phyloP scores from a whole-genome alignment of 106 monocot genomes.

The Ottelia alismoides region DNA sequence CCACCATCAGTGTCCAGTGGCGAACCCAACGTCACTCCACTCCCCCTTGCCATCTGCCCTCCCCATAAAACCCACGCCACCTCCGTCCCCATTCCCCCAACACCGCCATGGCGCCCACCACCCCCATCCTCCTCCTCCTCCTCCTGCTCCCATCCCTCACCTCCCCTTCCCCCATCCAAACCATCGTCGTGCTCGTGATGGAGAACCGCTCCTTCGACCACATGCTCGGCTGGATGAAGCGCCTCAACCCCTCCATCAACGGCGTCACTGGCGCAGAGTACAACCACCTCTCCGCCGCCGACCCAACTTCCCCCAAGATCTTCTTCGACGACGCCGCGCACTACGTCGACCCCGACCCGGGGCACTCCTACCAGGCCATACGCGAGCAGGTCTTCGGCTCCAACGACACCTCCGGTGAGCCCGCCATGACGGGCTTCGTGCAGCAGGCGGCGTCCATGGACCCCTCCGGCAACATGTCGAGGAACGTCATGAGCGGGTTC shows the following conservation, averaged over 20 bases:
- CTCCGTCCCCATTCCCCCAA: no score
- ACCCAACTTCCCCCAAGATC: conserved; percentile 28
- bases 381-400: conserved; percentile 84
- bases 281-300: conserved; percentile 28
- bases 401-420: conserved; percentile 24
- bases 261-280: conserved; percentile 52
- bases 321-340: conserved; percentile 42
- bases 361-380: conserved; percentile 86
- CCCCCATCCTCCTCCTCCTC: neutral
- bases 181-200: conserved; percentile 72
- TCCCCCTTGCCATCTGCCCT: no score
- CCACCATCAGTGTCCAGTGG: no score
- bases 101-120: neutral
- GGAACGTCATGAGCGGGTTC: conserved; percentile 77
- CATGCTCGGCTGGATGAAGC: conserved; percentile 83
- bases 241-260: conserved; percentile 51
- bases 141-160: conserved; percentile 2
- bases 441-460: conserved; percentile 39
- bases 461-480: conserved; percentile 27
- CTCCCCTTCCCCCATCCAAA: conserved; percentile 24
- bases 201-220: conserved; percentile 84
- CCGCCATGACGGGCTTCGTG: conserved; percentile 69
- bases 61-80: no score
- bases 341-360: conserved; percentile 66
- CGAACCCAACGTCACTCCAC: no score